Base-by-base conservation (phyloP, 225 moss, liverwort and hornwort genomes). In the Asterella californica region DNA sequence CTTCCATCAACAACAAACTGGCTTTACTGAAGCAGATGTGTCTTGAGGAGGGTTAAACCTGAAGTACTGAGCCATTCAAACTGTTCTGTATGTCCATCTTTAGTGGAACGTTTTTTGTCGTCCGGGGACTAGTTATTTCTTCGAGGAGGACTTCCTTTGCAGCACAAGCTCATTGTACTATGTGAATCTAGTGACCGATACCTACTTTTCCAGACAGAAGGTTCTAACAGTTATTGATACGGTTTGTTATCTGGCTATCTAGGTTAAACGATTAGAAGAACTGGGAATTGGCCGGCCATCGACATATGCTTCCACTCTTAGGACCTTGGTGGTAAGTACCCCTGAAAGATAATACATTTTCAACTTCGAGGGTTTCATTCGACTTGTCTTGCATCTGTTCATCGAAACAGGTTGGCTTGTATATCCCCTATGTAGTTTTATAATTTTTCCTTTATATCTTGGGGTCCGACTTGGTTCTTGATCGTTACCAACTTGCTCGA, bases 221-320 rank as follows among this genome's bases (percentile, higher is more conserved):
- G 42, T 52, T 52, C 1, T 12, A 14, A 12, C 17, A 52, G 52
- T 65, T 65, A 33, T 10, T 30, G 32, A 32, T 15, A 12, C 5
- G 2, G 46, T 57, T 9, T 45, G 25, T 9, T 71, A 11, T 71
- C 32, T 76, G 74, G 21, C 22, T 66, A 32, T 69, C 49, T 48
- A 79, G 79, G 93, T 99, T 50, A 95, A 93, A 85, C 87, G 81
- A 81, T 30, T 99, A 84, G 97, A 99, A 83, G 97, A 99, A 85
- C 83, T 99, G 61, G 94, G 97, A 55, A 99, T 99, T 69, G 97
- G 97, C 64, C 92, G 97, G 69, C 97, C 97, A 75, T 99, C 97
- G 42, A 99, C 97, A 46, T 99, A 99, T 82, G 97, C 97, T 64
- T 92, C 94, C 76, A 99, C 92, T 63, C 72, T 99, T 59, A 92